Base-by-base conservation (phyloP, 352 stramenopile species). In the Elongisporangium undulatum region DNA sequence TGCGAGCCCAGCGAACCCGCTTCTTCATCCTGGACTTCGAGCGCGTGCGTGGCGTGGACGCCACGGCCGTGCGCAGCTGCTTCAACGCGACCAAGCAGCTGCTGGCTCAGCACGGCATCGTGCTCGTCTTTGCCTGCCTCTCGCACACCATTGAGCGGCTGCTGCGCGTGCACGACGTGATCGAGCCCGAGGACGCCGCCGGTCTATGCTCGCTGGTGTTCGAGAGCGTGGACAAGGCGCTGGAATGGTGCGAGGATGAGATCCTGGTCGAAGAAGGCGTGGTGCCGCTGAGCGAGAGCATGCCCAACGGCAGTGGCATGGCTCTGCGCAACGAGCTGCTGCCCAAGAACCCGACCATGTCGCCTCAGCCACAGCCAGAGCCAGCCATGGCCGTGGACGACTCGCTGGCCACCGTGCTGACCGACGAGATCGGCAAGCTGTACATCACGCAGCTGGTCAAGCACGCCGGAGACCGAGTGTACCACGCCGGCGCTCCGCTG, bases 11-110 rank as follows among this genome's bases (percentile, higher is more conserved):
- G 65, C 85, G 83, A 54, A 96, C 87, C 20, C 72, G 79, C 17
- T 94, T 92, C 66, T 90, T 96, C 62, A 92, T 97, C 54, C 61
- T 96, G 21, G 88, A 97, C 68, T 97, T 97, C 72, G 81, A 91
- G 22, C 85, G 83, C 34, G 89, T 97, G 20, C 89, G 85, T 23
- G 89, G 89, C 19, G 91, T 97, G n/a, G 89, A 97, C 51, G 87
- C 85, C 5, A 96, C 89, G 19, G 86, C 89, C 12, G 85, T 94
- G 26, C 79, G 85, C n/a, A 92, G 75, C 13, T 94, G 85, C 63
- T 95, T 96, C 70, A 88, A 92, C 52, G 84, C 80, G 41, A 95
- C 81, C 52, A 92, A 93, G 67, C 84, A 94, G 49, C 59, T 95
- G 15, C 64, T 94, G 16, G 71, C 68, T 12, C 79, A 94, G 61